Conservation (phyloP, 805 yeast species). For the Suhomyces emberorum region DNA sequence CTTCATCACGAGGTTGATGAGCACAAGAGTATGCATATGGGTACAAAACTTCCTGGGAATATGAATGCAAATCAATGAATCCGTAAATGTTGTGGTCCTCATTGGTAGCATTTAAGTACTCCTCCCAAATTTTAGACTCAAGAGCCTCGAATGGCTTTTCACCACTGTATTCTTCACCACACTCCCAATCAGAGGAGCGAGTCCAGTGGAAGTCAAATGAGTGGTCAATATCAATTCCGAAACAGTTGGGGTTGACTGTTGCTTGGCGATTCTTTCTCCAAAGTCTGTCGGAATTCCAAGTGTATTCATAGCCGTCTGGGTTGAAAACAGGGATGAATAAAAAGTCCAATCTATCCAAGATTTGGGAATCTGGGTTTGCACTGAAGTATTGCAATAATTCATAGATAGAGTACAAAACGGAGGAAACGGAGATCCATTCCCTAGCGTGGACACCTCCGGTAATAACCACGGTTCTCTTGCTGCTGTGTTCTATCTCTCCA, state of each 20-base stretch:
- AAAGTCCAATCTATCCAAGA: slow-evolving; percentile 61
- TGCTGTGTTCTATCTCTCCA: slow-evolving; percentile 31
- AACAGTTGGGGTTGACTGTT: slow-evolving; percentile 59
- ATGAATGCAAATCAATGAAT: slow-evolving; percentile 79
- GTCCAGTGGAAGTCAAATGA: slow-evolving; percentile 77
- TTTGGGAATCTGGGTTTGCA: slow-evolving; percentile 33
- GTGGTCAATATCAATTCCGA: slow-evolving; percentile 85
- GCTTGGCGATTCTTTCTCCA: slow-evolving; percentile 90
- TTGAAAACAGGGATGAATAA: slow-evolving; percentile 79
- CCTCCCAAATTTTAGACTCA: slow-evolving; percentile 39
- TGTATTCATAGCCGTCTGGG: slow-evolving; percentile 86
- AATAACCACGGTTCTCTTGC: slow-evolving; percentile 62
- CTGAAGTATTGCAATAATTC: slow-evolving; percentile 29
- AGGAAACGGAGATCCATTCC: slow-evolving; percentile 80
- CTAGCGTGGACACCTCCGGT: slow-evolving; percentile 88
- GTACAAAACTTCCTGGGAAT: slow-evolving; percentile 76
- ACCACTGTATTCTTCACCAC: slow-evolving; percentile 84
- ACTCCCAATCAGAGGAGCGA: slow-evolving; percentile 58
- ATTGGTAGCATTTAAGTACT: slow-evolving; percentile 38
- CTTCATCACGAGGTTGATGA: slow-evolving; percentile 72
- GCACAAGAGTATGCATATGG: slow-evolving; percentile 82
- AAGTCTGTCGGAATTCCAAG: slow-evolving; percentile 76
- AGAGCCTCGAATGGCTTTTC: slow-evolving; percentile 59
- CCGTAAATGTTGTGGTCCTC: slow-evolving; percentile 64
- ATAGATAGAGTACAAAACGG: slow-evolving; percentile 57